A percentile compares a stretch with the other conserved stretches of the same genome.
Conservation (phyloP, 192 early-diverging fungal genomes). For the Coemansia sp. region DNA sequence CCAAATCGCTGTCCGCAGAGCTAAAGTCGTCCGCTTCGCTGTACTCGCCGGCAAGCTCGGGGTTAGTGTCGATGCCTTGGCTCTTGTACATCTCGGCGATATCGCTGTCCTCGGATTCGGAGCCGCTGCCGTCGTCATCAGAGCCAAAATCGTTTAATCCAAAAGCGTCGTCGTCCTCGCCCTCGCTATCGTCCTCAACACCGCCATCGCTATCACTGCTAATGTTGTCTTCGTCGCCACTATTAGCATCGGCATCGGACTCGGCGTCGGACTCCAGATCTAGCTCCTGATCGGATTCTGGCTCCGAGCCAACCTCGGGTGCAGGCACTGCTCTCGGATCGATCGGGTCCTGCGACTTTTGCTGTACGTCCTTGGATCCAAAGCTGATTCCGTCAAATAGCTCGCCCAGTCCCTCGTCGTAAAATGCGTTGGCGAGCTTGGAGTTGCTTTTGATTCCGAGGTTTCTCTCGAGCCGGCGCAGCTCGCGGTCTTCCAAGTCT, state of each 20-base stretch:
- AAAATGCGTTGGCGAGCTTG: slow-evolving; percentile 47
- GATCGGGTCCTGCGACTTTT: neutral
- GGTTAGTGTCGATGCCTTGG: slow-evolving; percentile 31
- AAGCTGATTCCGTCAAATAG: slow-evolving; percentile 34
- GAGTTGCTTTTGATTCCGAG: slow-evolving; percentile 53
- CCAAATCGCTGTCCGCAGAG: slow-evolving; percentile 10
- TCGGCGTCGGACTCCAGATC: neutral
- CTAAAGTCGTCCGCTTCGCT: slow-evolving; percentile 21
- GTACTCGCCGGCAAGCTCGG: slow-evolving; percentile 11
- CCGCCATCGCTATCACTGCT: neutral
- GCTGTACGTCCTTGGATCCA: slow-evolving; percentile 39
- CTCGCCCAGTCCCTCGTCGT: slow-evolving; percentile 52
- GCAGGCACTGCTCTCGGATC: neutral
- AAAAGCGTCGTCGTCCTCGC: slow-evolving; percentile 31
- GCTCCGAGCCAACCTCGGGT: neutral
- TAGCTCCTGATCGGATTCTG: neutral
- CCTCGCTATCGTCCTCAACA: slow-evolving; percentile 18
- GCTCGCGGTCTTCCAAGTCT: slow-evolving; percentile 55
- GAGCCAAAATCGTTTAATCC: slow-evolving; percentile 34
- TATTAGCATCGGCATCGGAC: neutral
- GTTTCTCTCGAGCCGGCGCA: slow-evolving; percentile 54
- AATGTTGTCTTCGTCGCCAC: neutral
- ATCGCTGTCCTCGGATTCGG: slow-evolving; percentile 50
- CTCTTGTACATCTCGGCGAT: slow-evolving; percentile 46
- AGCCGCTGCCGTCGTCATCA: slow-evolving; percentile 12